phyloP scores from a whole-genome alignment of 805 yeast species.

The Wickerhamomyces bovis region DNA sequence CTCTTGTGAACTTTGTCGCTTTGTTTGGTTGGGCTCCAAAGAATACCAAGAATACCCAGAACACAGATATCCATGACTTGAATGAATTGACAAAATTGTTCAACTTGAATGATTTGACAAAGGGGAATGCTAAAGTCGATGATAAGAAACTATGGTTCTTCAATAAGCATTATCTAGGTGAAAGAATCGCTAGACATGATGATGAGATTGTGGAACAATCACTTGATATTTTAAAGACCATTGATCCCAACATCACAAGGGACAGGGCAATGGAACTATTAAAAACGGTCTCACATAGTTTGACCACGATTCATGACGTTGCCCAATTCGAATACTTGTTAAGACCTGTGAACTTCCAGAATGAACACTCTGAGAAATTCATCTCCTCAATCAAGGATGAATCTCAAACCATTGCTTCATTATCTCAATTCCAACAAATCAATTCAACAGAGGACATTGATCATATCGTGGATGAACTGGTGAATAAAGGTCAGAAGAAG shows the following conservation, averaged over 20 bases:
- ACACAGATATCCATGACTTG: constrained; percentile 48
- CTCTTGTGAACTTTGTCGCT: constrained; percentile 80
- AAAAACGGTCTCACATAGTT: constrained; percentile 37
- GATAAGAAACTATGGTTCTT: constrained; percentile 67
- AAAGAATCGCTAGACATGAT: constrained; percentile 35
- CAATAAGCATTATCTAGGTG: constrained; percentile 62
- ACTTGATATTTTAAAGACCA: constrained; percentile 12
- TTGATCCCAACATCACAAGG: constrained; percentile 15
- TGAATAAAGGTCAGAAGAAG: constrained; percentile 25
- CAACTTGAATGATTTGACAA: constrained; percentile 68
- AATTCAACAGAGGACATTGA: constrained; percentile 4
- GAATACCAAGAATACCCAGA: constrained; percentile 41
- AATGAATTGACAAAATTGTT: constrained; percentile 50
- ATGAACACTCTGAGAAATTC: constrained; percentile 27
- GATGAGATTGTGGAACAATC: constrained; percentile 32
- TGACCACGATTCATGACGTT: constrained; percentile 52
- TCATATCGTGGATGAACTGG: constrained; percentile 1
- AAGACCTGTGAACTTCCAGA: constrained; percentile 19
- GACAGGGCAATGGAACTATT: constrained; percentile 38
- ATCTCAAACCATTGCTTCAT: constrained; percentile 7
- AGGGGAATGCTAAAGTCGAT: constrained; percentile 91
- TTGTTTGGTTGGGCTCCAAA: constrained; percentile 90
- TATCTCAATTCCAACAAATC: constrained; percentile 12
- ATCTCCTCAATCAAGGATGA: constrained; percentile 14
- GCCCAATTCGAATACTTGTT: constrained; percentile 46